Percentiles rank a stretch among this genome's conserved stretches.
phyloP scores from a whole-genome alignment of 176 grass and related monocot genomes.

The Aegilops bicornis region DNA sequence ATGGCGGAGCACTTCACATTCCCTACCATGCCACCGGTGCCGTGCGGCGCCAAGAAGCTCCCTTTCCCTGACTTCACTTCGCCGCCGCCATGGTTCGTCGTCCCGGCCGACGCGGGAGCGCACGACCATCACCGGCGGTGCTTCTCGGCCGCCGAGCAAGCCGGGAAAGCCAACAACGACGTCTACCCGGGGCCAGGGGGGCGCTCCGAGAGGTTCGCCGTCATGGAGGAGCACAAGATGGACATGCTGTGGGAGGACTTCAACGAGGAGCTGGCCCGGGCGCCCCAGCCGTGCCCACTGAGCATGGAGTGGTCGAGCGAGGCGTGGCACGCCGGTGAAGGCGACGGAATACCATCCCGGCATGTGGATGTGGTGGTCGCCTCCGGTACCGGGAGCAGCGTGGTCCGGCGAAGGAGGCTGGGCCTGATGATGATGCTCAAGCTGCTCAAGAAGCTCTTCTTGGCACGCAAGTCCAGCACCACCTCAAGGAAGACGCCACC shows the following conservation, averaged over 20 bases:
- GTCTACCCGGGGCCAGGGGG: neutral
- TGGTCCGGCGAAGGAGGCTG: constrained; percentile 51
- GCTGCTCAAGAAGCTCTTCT: constrained; percentile 84
- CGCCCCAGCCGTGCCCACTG: constrained; percentile 36
- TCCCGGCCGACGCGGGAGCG: constrained; percentile 8
- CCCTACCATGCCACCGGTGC: constrained; percentile 46
- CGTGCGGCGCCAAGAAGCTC: constrained; percentile 38
- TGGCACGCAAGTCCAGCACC: constrained; percentile 32
- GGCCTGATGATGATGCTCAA: constrained; percentile 72
- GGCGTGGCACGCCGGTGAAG: constrained; percentile 9
- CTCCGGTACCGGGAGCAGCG: constrained; percentile 7
- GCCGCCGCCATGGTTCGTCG: constrained; percentile 62
- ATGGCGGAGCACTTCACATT: constrained; percentile 98
- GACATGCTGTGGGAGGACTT: constrained; percentile 98
- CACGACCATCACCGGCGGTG: constrained; percentile 37
- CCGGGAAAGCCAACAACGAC: neutral
- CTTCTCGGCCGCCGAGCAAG: constrained; percentile 35
- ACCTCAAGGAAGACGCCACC: constrained; percentile 32
- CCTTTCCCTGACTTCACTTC: constrained; percentile 56
- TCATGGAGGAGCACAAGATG: constrained; percentile 69
- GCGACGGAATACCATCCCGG: neutral
- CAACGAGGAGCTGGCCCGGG: constrained; percentile 70
- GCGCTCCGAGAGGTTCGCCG: constrained; percentile 21
- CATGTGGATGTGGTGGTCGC: neutral
- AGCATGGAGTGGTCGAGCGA: constrained; percentile 30